Evolutionary conservation across 2,329 filamentous ascomycete species (phyloP).

Genomic region (Talaromyces pinophilus): DNA sequence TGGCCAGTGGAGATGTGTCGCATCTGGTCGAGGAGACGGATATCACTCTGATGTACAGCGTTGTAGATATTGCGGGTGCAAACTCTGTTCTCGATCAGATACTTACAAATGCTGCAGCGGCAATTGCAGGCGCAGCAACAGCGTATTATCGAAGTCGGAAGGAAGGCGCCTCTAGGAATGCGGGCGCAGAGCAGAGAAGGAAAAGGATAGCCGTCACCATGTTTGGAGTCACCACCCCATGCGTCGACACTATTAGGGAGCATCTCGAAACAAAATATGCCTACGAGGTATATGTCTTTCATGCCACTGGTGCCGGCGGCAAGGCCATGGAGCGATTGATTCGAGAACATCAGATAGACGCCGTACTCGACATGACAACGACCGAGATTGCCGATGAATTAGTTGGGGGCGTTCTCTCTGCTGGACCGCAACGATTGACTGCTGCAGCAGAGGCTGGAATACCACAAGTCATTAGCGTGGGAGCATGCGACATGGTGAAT

Average conservation of each 20-base stretch:
- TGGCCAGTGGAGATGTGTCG: conserved; percentile 66
- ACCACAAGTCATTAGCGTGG: conserved; percentile 58
- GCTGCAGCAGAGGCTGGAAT: conserved; percentile 60
- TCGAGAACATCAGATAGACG: conserved; percentile 60
- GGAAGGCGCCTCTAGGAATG: conserved; percentile 29
- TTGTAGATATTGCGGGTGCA: conserved; percentile 68
- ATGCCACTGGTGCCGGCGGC: conserved; percentile 69
- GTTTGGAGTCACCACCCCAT: conserved; percentile 73
- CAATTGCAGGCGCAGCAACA: conserved; percentile 60
- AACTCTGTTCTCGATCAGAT: conserved; percentile 62
- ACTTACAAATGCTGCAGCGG: conserved; percentile 63
- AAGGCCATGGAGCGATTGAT: conserved; percentile 68
- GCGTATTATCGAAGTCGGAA: conserved; percentile 33
- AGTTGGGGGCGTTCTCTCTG: conserved; percentile 64
- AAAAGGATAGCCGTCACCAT: conserved; percentile 66
- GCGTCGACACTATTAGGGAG: conserved; percentile 57
- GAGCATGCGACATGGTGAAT: conserved; percentile 63
- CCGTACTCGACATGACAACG: conserved; percentile 69
- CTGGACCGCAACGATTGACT: conserved; percentile 58
- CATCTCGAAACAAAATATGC: conserved; percentile 50
- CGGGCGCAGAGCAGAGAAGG: conserved; percentile 30
- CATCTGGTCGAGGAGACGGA: conserved; percentile 68
- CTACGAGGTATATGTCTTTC: conserved; percentile 66
- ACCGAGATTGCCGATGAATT: conserved; percentile 67
- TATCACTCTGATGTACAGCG: conserved; percentile 69